Conservation (phyloP, 2,329 filamentous ascomycete genomes). For the Penicillium freii region DNA sequence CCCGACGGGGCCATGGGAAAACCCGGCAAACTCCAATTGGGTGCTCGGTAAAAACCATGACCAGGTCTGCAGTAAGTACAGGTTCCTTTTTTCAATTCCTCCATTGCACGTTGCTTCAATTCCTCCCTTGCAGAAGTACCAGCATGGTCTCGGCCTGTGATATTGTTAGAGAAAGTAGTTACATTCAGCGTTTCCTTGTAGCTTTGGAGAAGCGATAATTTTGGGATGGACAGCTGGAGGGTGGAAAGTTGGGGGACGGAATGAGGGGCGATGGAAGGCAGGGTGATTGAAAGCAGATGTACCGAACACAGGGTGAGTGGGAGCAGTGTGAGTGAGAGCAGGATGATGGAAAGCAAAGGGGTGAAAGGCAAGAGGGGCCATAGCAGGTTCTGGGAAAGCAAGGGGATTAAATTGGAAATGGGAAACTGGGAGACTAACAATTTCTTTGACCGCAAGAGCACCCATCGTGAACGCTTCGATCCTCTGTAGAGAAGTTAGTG, state of each 20-base stretch:
- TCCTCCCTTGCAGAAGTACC: too few relatives aligned
- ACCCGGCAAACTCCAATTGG: conserved; percentile 7
- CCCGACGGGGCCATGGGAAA: conserved; percentile 23
- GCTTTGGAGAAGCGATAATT: not conserved
- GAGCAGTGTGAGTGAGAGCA: too few relatives aligned
- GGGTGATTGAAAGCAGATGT: not conserved
- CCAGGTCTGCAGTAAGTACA: conserved; percentile 8
- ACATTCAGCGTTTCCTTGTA: not conserved
- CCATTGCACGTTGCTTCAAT: too few relatives aligned
- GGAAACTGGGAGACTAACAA: not conserved
- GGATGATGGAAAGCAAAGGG: not conserved
- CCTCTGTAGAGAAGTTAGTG: not conserved
- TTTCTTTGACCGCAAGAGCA: not conserved
- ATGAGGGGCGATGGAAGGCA: not conserved
- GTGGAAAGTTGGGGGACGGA: not conserved
- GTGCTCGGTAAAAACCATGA: conserved; percentile 23
- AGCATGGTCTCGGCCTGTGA: not conserved
- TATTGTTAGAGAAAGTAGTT: not conserved
- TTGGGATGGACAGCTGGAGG: not conserved
- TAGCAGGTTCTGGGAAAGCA: not conserved
- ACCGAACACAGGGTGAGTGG: too few relatives aligned
- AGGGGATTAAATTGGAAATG: not conserved
- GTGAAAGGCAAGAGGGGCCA: too few relatives aligned
- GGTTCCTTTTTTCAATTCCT: not conserved
- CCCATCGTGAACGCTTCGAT: not conserved